Percentiles rank a stretch among this genome's conserved stretches.
Conservation (phyloP, 495 filamentous ascomycete species). For the Tuber umbilicatum region DNA sequence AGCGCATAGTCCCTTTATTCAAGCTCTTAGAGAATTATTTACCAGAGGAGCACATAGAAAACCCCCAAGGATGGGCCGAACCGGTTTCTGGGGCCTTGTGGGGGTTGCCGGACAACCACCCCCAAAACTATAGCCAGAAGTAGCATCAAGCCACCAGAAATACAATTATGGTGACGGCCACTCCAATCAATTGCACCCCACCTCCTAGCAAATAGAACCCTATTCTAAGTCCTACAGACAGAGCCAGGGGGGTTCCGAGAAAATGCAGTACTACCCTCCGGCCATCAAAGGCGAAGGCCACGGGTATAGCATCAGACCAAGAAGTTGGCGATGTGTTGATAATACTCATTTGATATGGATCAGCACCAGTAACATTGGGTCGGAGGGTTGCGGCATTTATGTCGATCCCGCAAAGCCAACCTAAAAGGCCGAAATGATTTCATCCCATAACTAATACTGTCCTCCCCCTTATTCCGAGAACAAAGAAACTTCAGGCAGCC, state of each 20-base stretch:
- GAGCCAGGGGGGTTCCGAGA: neutral
- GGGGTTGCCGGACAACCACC: neutral
- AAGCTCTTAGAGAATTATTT: neutral
- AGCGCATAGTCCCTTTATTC: too few relatives aligned
- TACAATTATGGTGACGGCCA: neutral
- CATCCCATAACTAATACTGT: neutral
- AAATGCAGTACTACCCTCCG: neutral
- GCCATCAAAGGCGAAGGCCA: neutral
- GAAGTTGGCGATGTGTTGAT: neutral
- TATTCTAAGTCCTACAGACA: neutral
- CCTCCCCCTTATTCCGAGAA: neutral
- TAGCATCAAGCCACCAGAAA: neutral
- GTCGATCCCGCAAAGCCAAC: neutral
- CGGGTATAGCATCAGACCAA: neutral
- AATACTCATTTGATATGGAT: neutral
- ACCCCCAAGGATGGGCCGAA: neutral
- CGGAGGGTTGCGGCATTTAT: neutral
- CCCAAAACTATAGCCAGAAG: neutral
- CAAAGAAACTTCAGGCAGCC: neutral
- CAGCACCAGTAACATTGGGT: neutral
- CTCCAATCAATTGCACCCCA: neutral
- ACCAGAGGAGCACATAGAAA: neutral
- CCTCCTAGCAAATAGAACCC: neutral
- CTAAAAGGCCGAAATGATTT: neutral
- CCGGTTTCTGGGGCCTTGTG: neutral